Evolutionary conservation across 306 rosid species (phyloP).

Genomic region (Inga laurina): DNA sequence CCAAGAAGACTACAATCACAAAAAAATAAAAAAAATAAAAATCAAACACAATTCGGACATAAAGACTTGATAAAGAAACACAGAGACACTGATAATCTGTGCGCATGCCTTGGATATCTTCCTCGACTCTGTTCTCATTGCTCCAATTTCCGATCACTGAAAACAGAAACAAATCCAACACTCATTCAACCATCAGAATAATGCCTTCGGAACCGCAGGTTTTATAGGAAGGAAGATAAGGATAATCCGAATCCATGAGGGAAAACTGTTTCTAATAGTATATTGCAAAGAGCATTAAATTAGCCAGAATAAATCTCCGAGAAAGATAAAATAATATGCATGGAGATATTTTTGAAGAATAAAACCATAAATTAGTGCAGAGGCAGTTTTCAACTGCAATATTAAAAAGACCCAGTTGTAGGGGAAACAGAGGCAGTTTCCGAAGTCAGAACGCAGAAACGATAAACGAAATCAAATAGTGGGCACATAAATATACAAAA

Average conservation of each 20-base stretch:
- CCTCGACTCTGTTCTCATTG: conserved; percentile 61
- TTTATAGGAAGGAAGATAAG: background rate
- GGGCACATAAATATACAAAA: conserved; percentile 23
- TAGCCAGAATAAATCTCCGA: background rate
- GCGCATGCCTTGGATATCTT: conserved; percentile 57
- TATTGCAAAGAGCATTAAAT: background rate
- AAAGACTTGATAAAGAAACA: background rate
- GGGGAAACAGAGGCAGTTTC: conserved; percentile 54
- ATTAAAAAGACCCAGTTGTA: conserved; percentile 61
- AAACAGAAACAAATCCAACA: conserved; percentile 22
- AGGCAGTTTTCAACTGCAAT: conserved; percentile 57
- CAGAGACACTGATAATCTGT: background rate
- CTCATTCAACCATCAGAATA: conserved; percentile 2
- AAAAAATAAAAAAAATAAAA: background rate
- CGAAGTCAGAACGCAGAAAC: background rate
- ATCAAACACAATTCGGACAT: background rate
- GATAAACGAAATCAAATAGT: background rate
- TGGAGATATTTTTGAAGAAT: background rate
- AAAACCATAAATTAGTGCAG: conserved; percentile 25
- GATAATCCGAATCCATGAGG: conserved; percentile 38
- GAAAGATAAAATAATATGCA: conserved; percentile 12
- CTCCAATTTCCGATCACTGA: conserved; percentile 12
- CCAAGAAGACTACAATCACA: conserved; percentile 56
- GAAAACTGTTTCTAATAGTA: background rate
- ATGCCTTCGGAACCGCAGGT: conserved; percentile 15